Percentiles rank a stretch among this genome's conserved stretches.
These are phyloP conservation scores for Hymenoscyphus fraxineus DNA, from an alignment of 2,329 filamentous ascomycete species.

Conservation along the genomic window DNA sequence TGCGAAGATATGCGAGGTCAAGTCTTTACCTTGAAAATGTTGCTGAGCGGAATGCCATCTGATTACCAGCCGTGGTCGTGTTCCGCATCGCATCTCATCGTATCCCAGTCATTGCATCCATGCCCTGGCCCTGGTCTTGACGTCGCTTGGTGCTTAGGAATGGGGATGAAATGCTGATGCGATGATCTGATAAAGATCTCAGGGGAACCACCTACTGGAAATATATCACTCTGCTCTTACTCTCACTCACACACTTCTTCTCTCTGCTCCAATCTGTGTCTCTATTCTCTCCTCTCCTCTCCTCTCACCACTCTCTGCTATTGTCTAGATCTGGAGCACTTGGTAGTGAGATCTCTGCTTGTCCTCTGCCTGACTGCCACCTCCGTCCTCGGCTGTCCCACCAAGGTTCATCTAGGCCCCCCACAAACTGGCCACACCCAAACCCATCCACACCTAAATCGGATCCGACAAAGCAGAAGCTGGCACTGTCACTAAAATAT, in stretches of 20 bases:
- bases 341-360: background rate
- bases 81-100: background rate
- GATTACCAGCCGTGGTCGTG: background rate
- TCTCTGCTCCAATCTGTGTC: background rate
- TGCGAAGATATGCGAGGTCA: background rate
- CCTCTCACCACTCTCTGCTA: too few relatives aligned
- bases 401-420: background rate
- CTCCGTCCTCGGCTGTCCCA: background rate
- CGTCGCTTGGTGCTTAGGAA: background rate
- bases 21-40: background rate
- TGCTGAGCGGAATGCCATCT: background rate
- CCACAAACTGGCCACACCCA: background rate
- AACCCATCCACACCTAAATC: background rate
- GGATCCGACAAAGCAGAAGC: background rate
- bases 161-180: background rate
- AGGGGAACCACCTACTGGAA: background rate
- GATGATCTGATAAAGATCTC: conserved; percentile 1
- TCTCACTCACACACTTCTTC: background rate
- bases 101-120: background rate
- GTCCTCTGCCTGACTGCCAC: background rate
- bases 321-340: background rate
- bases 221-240: background rate
- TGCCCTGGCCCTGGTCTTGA: background rate
- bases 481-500: background rate
- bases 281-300: background rate